phyloP scores from a whole-genome alignment of 768 basidiomycete genomes.

The Porphyrellus cyaneotinctus region DNA sequence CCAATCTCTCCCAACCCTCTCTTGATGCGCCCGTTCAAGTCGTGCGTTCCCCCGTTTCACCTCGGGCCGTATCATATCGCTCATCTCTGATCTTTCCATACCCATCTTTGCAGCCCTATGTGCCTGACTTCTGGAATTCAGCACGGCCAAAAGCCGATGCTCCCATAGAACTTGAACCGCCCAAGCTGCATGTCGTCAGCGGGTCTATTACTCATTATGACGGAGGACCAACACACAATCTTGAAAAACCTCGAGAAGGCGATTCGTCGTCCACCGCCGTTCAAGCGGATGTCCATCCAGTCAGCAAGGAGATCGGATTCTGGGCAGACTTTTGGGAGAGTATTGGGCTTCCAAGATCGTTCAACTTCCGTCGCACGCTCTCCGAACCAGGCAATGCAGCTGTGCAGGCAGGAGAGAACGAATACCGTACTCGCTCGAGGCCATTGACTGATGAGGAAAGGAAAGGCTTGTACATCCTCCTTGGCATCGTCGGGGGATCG shows the following conservation, averaged over 20 bases:
- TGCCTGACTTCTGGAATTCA: conserved; percentile 57
- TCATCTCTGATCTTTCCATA: not conserved
- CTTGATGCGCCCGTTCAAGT: conserved; percentile 49
- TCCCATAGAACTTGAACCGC: conserved; percentile 28
- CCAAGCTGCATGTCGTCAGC: conserved; percentile 50
- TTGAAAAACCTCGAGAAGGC: conserved; percentile 26
- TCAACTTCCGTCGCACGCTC: conserved; percentile 20
- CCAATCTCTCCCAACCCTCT: conserved; percentile 46
- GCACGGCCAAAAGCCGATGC: conserved; percentile 34
- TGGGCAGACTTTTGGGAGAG: conserved; percentile 37
- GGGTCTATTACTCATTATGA: conserved; percentile 44
- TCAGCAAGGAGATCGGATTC: conserved; percentile 19
- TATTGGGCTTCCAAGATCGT: conserved; percentile 33
- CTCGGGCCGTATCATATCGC: not conserved
- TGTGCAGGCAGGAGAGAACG: conserved; percentile 14
- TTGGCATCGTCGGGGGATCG: conserved; percentile 47
- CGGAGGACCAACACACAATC: conserved; percentile 45
- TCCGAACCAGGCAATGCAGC: conserved; percentile 9
- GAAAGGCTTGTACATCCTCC: conserved; percentile 45
- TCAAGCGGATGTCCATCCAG: conserved; percentile 11
- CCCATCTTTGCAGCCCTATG: conserved; percentile 43
- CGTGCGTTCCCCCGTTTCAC: conserved; percentile 38
- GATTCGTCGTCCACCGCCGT: not conserved
- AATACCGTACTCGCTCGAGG: conserved; percentile 23
- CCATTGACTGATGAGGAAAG: conserved; percentile 42